Base-by-base conservation (phyloP, 495 filamentous ascomycete genomes). In the Pyrenula massariospora region DNA sequence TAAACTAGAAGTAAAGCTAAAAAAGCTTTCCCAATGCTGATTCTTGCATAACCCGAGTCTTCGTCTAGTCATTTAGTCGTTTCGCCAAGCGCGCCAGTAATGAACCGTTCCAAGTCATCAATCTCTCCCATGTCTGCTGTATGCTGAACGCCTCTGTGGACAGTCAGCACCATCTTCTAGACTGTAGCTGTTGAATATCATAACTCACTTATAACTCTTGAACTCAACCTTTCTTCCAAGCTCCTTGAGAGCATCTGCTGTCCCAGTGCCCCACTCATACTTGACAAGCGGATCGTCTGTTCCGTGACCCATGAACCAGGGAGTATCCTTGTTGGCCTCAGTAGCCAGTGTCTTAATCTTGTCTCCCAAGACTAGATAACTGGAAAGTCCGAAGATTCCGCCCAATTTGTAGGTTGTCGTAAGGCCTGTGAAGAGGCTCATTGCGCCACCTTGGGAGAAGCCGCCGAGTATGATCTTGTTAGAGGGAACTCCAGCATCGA, bases 241-340 rank as follows among this genome's bases (percentile, higher is more conserved):
- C 10, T 79, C 77, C 67, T 82, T 82, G 53, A 96, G 65, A 55
- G 70, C 54, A 8, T 88, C 71, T 8, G 75, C 78, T 1, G 87
- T 88, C 64, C 68, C 65, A 65, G 80, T 63, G 8, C 91, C 93
- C 70, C 87, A 88, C 31, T 74, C 64, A 25, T 78, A 74, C 58
- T 74, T 77, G 1, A 98, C 87, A 19, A 94, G 70, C 11, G 68
- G 71, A 70, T 98, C 93, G 0, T 67, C 69, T 57, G 82, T 76
- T 15, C 92, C 92, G 60, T 98, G 92, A 10, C 81, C 91, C 78
- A 95, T 82, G 69, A 94, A 94, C 53, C 96, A 84, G 0, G 85
- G 85, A 1, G 90, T 96, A 2, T 84, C 72, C 69, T 86, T 82
- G 68, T 95, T 96, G 55, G 80, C 70, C 56, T 77, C 73, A 0